Percentiles rank a stretch among this genome's conserved stretches.
phyloP scores from a whole-genome alignment of 345 rosid genomes.

The Abelmoschus esculentus region DNA sequence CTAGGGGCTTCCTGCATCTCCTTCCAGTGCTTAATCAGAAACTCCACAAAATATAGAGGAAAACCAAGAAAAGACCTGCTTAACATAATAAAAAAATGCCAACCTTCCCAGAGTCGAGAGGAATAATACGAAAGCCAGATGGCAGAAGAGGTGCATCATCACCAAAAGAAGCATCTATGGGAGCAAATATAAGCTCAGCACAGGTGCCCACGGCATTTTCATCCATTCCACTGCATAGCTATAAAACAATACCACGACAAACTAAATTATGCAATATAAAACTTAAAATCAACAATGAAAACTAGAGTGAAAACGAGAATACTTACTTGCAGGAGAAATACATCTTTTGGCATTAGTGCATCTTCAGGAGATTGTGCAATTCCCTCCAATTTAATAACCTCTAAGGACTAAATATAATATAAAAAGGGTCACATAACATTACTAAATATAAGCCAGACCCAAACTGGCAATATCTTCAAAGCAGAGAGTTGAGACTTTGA shows the following conservation, averaged over 20 bases:
- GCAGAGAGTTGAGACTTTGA: background rate
- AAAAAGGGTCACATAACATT: background rate
- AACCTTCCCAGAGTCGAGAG: constrained; percentile 94
- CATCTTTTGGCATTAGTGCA: constrained; percentile 72
- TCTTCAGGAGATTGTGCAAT: constrained; percentile 87
- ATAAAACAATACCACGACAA: constrained; percentile 12
- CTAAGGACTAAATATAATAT: constrained; percentile 53
- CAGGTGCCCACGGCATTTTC: constrained; percentile 90
- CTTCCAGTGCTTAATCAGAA: background rate
- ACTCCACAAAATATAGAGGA: background rate
- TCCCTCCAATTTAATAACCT: constrained; percentile 90
- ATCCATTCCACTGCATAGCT: constrained; percentile 98
- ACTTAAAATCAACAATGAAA: background rate
- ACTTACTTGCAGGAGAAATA: constrained; percentile 88
- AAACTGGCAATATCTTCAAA: background rate
- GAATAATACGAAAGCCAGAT: constrained; percentile 96
- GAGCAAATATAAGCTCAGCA: constrained; percentile 98
- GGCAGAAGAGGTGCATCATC: constrained; percentile 98
- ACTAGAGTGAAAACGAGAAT: background rate
- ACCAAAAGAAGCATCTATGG: constrained; percentile 95
- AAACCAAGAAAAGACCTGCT: background rate
- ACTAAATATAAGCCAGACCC: background rate
- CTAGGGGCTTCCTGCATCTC: constrained; percentile 76
- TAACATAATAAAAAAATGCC: background rate
- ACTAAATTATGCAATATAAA: background rate